phyloP scores from a whole-genome alignment of 2,329 filamentous ascomycete species.

The Monascus ruber region DNA sequence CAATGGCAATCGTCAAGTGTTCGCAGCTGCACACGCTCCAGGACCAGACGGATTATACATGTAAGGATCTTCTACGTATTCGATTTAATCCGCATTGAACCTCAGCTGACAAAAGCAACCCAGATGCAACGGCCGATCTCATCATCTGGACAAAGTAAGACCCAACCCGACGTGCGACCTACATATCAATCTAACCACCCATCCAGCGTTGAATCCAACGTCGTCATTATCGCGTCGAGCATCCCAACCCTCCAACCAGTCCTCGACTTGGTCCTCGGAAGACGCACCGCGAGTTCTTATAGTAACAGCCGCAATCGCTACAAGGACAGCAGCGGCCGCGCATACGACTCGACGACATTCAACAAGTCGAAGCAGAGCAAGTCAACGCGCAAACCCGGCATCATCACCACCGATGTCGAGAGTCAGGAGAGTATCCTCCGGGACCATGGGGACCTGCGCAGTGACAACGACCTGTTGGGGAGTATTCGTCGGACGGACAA shows the following conservation, averaged over 20 bases:
- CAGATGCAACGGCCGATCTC: conserved; percentile 28
- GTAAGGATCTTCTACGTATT: conserved; percentile 11
- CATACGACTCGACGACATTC: neutral
- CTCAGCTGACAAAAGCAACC: conserved; percentile 4
- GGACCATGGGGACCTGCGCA: neutral
- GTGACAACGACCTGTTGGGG: neutral
- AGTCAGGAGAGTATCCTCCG: conserved; percentile 11
- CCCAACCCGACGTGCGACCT: too few species aligned
- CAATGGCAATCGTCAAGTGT: conserved; percentile 19
- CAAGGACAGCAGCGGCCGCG: conserved; percentile 1
- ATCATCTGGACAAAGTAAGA: conserved; percentile 36
- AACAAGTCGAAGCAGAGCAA: neutral
- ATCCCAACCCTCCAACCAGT: conserved; percentile 24
- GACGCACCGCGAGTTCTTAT: conserved; percentile 3
- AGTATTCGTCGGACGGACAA: conserved; percentile 13
- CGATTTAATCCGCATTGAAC: neutral
- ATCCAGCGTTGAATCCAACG: conserved; percentile 18
- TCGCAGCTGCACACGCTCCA: conserved; percentile 16
- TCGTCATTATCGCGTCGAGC: conserved; percentile 23
- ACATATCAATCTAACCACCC: neutral
- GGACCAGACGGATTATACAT: conserved; percentile 17
- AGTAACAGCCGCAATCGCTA: conserved; percentile 4
- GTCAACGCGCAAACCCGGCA: neutral
- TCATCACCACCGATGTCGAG: conserved; percentile 2
- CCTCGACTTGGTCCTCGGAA: conserved; percentile 13